Evolutionary conservation across 2,329 filamentous ascomycete species (phyloP).

Genomic region (Botryosphaeria agaves): DNA sequence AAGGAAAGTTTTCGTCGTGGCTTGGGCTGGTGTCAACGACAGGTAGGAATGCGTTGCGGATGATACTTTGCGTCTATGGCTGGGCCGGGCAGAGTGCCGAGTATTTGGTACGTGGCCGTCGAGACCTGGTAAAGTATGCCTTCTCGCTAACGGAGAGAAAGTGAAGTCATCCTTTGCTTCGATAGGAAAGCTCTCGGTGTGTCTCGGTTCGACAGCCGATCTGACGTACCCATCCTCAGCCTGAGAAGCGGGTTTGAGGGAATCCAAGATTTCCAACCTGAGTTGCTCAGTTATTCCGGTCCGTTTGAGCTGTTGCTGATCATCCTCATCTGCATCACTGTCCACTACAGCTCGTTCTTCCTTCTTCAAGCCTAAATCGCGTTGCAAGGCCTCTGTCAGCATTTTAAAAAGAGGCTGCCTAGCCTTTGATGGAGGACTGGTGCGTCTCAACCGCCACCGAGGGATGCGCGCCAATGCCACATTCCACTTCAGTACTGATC

Average conservation of each 20-base stretch:
- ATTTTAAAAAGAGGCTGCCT: constrained; percentile 25
- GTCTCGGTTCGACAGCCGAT: too few relatives aligned
- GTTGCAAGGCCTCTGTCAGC: constrained; percentile 16
- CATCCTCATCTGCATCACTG: constrained; percentile 31
- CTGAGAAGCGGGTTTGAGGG: too few relatives aligned
- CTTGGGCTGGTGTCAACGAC: constrained; percentile 64
- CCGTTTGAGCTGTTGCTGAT: too few relatives aligned
- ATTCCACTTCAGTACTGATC: constrained; percentile 62
- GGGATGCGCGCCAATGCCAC: constrained; percentile 76
- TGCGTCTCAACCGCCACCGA: constrained; percentile 68
- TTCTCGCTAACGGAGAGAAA: too few relatives aligned
- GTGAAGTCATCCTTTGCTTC: too few relatives aligned
- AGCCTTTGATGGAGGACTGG: constrained; percentile 24
- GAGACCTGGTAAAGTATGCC: too few relatives aligned
- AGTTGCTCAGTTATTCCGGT: too few relatives aligned
- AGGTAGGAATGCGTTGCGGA: constrained; percentile 55
- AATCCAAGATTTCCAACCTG: too few relatives aligned
- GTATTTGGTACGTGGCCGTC: too few relatives aligned
- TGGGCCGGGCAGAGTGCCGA: constrained; percentile 12
- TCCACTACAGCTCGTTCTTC: constrained; percentile 11
- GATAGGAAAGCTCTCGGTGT: too few relatives aligned
- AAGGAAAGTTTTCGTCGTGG: constrained; percentile 58
- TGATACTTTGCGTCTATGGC: constrained; percentile 35
- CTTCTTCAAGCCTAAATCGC: background rate
- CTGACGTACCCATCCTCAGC: too few relatives aligned